Conservation (phyloP, 2,329 filamentous ascomycete genomes). For the Mariannaea sp. region DNA sequence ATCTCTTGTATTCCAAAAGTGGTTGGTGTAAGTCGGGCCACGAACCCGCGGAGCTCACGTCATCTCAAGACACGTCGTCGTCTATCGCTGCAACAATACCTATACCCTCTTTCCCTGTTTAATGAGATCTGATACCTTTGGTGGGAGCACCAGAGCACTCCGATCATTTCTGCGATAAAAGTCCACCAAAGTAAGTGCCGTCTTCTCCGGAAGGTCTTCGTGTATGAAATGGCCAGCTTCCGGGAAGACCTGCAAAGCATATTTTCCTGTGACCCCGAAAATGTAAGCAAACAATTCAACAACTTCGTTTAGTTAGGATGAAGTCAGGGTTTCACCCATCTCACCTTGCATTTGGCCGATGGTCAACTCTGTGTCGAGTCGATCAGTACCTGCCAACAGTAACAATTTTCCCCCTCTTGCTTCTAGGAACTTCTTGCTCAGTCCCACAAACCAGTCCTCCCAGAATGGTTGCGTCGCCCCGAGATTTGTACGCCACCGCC, state of each 20-base stretch:
- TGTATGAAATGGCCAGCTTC: slow-evolving; percentile 97
- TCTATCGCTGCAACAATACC: slow-evolving; percentile 6
- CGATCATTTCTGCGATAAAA: slow-evolving; percentile 93
- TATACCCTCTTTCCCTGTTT: slow-evolving; percentile 65
- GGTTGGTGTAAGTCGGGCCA: background rate
- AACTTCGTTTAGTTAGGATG: background rate
- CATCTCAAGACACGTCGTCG: slow-evolving; percentile 7
- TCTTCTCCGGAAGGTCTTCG: slow-evolving; percentile 91
- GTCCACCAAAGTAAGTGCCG: slow-evolving; percentile 81
- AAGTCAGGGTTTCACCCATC: slow-evolving; percentile 17
- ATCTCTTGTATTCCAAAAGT: background rate
- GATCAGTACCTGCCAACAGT: slow-evolving; percentile 85
- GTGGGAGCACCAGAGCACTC: slow-evolving; percentile 81
- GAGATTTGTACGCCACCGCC: slow-evolving; percentile 87
- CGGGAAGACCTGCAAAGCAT: slow-evolving; percentile 91
- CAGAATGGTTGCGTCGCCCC: slow-evolving; percentile 85
- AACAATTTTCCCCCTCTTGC: slow-evolving; percentile 84
- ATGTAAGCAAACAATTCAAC: slow-evolving; percentile 23
- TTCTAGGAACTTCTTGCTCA: slow-evolving; percentile 85
- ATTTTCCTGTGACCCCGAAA: slow-evolving; percentile 71
- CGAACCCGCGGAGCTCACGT: background rate
- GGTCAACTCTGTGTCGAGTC: slow-evolving; percentile 87
- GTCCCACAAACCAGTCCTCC: slow-evolving; percentile 89
- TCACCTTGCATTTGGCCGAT: slow-evolving; percentile 96
- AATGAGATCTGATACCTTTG: slow-evolving; percentile 81